Evolutionary conservation across 768 basidiomycete genomes (phyloP).

Genomic region (Mycena floridula): DNA sequence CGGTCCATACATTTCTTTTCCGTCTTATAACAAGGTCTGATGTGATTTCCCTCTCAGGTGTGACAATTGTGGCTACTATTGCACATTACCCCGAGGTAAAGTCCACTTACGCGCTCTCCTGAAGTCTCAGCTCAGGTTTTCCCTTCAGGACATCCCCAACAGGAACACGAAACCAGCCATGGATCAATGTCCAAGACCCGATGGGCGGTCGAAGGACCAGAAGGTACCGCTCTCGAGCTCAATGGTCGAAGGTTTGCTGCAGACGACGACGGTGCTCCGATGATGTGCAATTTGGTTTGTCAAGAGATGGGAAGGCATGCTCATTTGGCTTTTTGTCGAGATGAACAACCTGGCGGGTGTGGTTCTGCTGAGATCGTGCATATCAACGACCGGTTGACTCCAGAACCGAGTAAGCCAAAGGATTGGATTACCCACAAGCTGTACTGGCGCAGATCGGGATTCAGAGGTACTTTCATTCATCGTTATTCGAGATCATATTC

Average conservation of each 20-base stretch:
- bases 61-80: constrained; percentile 51
- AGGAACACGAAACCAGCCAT: constrained; percentile 57
- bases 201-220: constrained; percentile 52
- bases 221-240: constrained; percentile 43
- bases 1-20: constrained; percentile 20
- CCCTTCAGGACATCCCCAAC: constrained; percentile 47
- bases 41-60: constrained; percentile 35
- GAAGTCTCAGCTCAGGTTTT: neutral
- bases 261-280: constrained; percentile 53
- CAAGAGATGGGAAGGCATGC: constrained; percentile 48
- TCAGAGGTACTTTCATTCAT: too few relatives aligned
- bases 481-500: too few relatives aligned
- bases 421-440: constrained; percentile 49
- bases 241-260: constrained; percentile 49
- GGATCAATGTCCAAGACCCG: constrained; percentile 55
- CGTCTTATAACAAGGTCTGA: too few relatives aligned
- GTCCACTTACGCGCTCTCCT: neutral
- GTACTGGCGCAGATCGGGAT: constrained; percentile 56
- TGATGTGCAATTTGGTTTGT: constrained; percentile 57
- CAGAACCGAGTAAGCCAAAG: constrained; percentile 41
- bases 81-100: constrained; percentile 48
- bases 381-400: constrained; percentile 32
- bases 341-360: constrained; percentile 30
- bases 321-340: constrained; percentile 53
- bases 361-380: constrained; percentile 40